phyloP scores from a whole-genome alignment of 768 basidiomycete species.

The Termitomyces sp. region DNA sequence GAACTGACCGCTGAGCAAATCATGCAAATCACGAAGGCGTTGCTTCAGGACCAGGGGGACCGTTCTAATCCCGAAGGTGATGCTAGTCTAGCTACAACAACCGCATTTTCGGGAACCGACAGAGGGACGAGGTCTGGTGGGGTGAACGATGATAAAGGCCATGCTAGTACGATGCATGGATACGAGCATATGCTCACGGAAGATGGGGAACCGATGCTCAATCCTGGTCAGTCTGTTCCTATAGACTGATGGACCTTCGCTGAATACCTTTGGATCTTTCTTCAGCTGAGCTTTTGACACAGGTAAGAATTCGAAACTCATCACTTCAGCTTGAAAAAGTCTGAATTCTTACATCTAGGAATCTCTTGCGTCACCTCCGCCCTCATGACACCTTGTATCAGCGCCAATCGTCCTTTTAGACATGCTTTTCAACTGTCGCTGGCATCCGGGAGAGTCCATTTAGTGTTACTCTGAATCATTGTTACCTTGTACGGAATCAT shows the following conservation, averaged over 20 bases:
- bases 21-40: slow-evolving; percentile 27
- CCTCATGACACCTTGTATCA: slow-evolving; percentile 31
- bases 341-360: slow-evolving; percentile 34
- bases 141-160: background rate
- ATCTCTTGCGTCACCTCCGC: slow-evolving; percentile 70
- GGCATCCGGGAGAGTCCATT: slow-evolving; percentile 1
- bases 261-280: background rate
- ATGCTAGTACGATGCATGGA: slow-evolving; percentile 16
- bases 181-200: slow-evolving; percentile 56
- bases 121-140: background rate
- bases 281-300: slow-evolving; percentile 59
- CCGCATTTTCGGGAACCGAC: slow-evolving; percentile 8
- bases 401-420: background rate
- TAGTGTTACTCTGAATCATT: background rate
- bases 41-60: slow-evolving; percentile 29
- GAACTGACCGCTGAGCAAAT: slow-evolving; percentile 22
- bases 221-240: slow-evolving; percentile 51
- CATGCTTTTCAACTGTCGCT: slow-evolving; percentile 5
- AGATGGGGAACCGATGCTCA: slow-evolving; percentile 65
- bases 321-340: slow-evolving; percentile 5
- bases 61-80: slow-evolving; percentile 23
- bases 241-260: background rate
- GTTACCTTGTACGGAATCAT: slow-evolving; percentile 14
- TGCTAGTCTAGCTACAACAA: slow-evolving; percentile 9
- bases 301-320: slow-evolving; percentile 33